Base-by-base conservation (phyloP, 345 rosid genomes). In the Hibiscus trionum region DNA sequence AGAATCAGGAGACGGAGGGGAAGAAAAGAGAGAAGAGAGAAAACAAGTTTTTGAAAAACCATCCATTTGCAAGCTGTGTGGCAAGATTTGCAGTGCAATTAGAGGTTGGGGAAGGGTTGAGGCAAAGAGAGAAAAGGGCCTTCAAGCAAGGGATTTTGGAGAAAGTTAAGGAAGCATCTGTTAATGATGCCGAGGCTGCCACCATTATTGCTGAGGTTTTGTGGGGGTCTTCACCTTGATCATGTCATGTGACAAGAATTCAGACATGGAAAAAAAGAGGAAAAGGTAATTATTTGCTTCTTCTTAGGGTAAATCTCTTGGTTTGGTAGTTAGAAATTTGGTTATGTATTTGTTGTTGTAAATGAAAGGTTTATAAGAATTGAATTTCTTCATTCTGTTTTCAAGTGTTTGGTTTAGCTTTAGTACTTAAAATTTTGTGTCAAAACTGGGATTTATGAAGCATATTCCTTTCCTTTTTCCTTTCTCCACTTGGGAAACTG, bases 181-280 rank as follows among this genome's bases (percentile, higher is more conserved):
- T 49, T 1, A 77, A 78, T 56, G 86, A 86, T 73, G 89, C 92
- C 2, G 96, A 90, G 52, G 87, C 87, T 19, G 89, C 90, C 60
- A 88, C 90, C 29, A 78, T 88, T 73, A 68, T 79, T 33, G 96
- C 96, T 39, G 92, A 90, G 74, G 92, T 90, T 63, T 73, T 90
- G 82, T 88, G 91, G 96, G 92, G 92, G 0, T 83, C 96, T 70
- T 86, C 90, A 50, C 92, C 92, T 63, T 88, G 82, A 85, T 46
- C 24, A 5, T 5, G 57, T 14, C 10, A 5, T 16, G n/a, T 17
- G 16, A 27, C 19, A 27, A 15, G 26, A 42, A 57, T 26, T 49
- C 29, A 6, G 46, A 44, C 7, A 29, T 49, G 47, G 24, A 71
- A 57, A 19, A 31, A n/a, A 1, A 49, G 5, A 11, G 53, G 5